Conservation (phyloP, 164 flowering plant species). For the Liriodendron chinense region DNA sequence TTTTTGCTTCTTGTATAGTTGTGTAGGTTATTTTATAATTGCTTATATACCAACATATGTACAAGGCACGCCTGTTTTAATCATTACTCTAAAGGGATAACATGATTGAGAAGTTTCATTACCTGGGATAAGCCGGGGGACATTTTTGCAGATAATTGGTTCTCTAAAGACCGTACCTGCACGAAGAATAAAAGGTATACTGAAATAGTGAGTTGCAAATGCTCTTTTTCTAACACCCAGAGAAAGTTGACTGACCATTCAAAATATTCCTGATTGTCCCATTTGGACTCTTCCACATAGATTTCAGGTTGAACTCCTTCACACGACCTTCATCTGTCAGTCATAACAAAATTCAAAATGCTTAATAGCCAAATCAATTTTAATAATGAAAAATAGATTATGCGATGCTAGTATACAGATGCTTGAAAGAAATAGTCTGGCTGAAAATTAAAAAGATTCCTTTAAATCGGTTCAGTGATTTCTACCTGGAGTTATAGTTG, state of each 20-base stretch:
- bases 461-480: background rate
- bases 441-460: background rate
- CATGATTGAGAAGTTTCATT: slow-evolving; percentile 8
- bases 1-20: too few relatives aligned
- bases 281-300: slow-evolving; percentile 98
- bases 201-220: background rate
- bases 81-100: too few relatives aligned
- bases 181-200: slow-evolving; percentile 8
- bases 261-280: slow-evolving; percentile 96
- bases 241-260: slow-evolving; percentile 53
- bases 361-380: background rate
- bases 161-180: slow-evolving; percentile 98
- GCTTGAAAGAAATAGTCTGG: background rate
- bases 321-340: slow-evolving; percentile 86
- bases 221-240: background rate
- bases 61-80: too few relatives aligned
- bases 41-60: too few relatives aligned
- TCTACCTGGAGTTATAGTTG: slow-evolving; percentile 95
- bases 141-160: slow-evolving; percentile 89
- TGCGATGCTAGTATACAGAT: too few relatives aligned
- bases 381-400: background rate
- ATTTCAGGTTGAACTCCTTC: slow-evolving; percentile 73
- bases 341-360: background rate
- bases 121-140: slow-evolving; percentile 94
- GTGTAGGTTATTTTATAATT: too few relatives aligned